Conservation (phyloP, 1,139 yeast species). For the Kurtzmaniella quercitrusa region DNA sequence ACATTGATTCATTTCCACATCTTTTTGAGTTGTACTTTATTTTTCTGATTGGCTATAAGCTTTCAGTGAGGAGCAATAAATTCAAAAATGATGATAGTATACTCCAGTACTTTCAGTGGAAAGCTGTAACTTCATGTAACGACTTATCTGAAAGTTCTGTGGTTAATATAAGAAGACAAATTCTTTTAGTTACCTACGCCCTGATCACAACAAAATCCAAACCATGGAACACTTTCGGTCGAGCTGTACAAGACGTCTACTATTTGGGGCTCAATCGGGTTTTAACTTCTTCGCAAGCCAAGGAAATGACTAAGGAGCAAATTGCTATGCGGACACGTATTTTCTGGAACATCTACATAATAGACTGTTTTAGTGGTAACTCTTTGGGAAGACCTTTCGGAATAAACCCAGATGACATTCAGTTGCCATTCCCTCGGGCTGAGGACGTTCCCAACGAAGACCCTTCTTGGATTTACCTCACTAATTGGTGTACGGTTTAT, state of each 20-base stretch:
- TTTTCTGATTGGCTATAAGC: slow-evolving; percentile 46
- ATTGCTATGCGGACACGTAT: slow-evolving; percentile 28
- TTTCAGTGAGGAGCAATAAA: slow-evolving; percentile 38
- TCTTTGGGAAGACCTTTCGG: slow-evolving; percentile 43
- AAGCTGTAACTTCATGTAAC: slow-evolving; percentile 30
- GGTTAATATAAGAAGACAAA: slow-evolving; percentile 32
- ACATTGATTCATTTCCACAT: slow-evolving; percentile 16
- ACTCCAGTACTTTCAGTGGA: slow-evolving; percentile 14
- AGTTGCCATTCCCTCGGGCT: slow-evolving; percentile 33
- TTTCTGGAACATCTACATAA: slow-evolving; percentile 49
- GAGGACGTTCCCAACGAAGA: neutral
- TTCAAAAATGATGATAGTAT: slow-evolving; percentile 23
- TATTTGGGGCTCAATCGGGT: slow-evolving; percentile 41
- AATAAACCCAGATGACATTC: slow-evolving; percentile 43
- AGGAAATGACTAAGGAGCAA: slow-evolving; percentile 14
- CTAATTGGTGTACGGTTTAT: neutral
- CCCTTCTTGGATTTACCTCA: neutral
- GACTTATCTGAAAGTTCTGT: slow-evolving; percentile 31
- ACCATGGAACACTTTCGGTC: slow-evolving; percentile 1
- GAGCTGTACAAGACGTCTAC: slow-evolving; percentile 28
- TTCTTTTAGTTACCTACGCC: slow-evolving; percentile 43
- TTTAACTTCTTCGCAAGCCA: slow-evolving; percentile 11
- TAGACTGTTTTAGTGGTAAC: slow-evolving; percentile 42
- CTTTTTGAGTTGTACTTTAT: slow-evolving; percentile 43
- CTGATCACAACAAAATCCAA: slow-evolving; percentile 8